A percentile compares a stretch with the other conserved stretches of the same genome.
phyloP scores from a whole-genome alignment of 371 early-diverging fungal genomes.

The Mucor velutinosus region DNA sequence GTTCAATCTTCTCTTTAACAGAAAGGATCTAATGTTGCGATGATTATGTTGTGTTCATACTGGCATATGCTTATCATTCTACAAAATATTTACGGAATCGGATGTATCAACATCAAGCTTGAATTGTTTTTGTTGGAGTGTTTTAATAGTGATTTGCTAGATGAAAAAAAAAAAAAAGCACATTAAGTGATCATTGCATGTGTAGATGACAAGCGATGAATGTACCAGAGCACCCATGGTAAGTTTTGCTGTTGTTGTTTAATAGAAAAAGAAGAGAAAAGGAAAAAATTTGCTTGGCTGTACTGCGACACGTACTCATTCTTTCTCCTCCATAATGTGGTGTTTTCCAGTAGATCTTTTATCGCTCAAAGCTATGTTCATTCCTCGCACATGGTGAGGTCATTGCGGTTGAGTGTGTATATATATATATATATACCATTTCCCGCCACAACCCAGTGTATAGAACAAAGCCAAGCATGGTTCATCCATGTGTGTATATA shows the following conservation, averaged over 20 bases:
- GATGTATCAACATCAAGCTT: conserved; percentile 79
- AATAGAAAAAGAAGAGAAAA: not conserved
- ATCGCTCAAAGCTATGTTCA: not conserved
- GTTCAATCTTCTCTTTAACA: conserved; percentile 81
- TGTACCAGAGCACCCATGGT: conserved; percentile 29
- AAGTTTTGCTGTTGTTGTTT: not conserved
- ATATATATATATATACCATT: not conserved
- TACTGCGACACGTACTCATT: conserved; percentile 12
- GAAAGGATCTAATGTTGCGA: conserved; percentile 52
- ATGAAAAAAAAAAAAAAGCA: not conserved
- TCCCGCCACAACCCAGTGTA: not conserved
- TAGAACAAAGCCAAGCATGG: not conserved
- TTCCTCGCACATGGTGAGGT: not conserved
- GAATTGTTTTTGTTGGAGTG: conserved; percentile 83
- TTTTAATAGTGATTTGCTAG: conserved; percentile 87
- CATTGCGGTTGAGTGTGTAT: not conserved
- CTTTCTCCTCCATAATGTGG: not conserved
- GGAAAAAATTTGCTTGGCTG: conserved; percentile 9
- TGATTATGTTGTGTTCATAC: not conserved
- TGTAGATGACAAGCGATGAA: not conserved
- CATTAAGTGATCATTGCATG: not conserved
- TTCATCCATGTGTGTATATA: not conserved
- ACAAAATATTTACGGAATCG: conserved; percentile 58
- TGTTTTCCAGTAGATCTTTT: not conserved
- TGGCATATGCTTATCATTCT: not conserved